Base-by-base conservation (phyloP, 352 stramenopile species). In the Phytopythium kandeliae region DNA sequence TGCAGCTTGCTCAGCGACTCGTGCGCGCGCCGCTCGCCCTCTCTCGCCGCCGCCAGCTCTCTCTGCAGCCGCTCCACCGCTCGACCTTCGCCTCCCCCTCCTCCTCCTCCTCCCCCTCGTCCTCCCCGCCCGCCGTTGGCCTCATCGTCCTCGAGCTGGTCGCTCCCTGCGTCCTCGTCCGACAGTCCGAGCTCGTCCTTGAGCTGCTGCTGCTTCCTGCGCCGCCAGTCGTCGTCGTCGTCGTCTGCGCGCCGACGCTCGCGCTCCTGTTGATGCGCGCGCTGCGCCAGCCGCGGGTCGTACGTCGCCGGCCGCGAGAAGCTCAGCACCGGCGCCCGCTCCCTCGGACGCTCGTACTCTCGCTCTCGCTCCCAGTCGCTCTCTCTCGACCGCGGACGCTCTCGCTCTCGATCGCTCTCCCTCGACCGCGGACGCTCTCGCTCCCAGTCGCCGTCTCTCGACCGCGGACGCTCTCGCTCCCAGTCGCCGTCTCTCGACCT, bases 221-320 rank as follows among this genome's bases (percentile, higher is more conserved):
- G 67, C 13, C 81, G 69, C n/a, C 70, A 53, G 10, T 74, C 62
- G 28, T 85, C 67, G 26, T 82, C 62, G 13, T 73, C 69, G 33
- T 84, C 74, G 22, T 69, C 54, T 57, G 34, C 58, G 57, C 35
- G 60, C 52, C 12, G 56, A 60, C 12, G 28, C 28, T 10, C 4
- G 28, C 28, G n/a, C n/a, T 61, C 54, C 40, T 55, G 54, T 35
- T 52, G 54, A 24, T 87, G 71, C 1, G 77, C 78, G 40, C 75
- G 66, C 48, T 87, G 78, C 2, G 77, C 79, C 16, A 92, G 68
- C 0, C 67, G 67, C n/a, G 78, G 79, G 31, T 92, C 83, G 55
- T 95, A 95, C 49, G 81, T 92, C 22, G 79, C 78, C 22, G 79
- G 81, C 4, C 84, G 75, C n/a, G 81, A 92, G 53, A 94, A 92